Evolutionary conservation across 164 flowering plant genomes (phyloP).

Genomic region (Liriodendron chinense): DNA sequence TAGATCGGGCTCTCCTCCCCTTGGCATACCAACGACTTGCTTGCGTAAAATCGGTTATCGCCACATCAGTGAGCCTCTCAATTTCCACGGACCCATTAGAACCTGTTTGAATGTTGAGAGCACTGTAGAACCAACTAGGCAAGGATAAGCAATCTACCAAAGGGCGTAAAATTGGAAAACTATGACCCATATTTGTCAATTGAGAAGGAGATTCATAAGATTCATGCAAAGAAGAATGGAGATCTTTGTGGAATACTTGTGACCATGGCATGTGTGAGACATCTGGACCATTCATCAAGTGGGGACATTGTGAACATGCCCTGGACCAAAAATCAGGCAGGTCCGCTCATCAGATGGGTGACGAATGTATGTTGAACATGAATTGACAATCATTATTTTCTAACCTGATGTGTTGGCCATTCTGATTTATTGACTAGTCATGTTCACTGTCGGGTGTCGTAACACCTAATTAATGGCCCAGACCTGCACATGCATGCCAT

Average conservation of each 20-base stretch:
- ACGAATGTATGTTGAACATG: background rate
- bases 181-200: background rate
- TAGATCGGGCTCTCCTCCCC: constrained; percentile 67
- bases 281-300: background rate
- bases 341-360: background rate
- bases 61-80: constrained; percentile 66
- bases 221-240: too few species aligned
- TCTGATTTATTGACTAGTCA: too few species aligned
- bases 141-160: constrained; percentile 19
- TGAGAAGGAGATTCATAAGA: background rate
- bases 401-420: too few species aligned
- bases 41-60: constrained; percentile 48
- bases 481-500: background rate
- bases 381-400: too few species aligned
- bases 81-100: constrained; percentile 65
- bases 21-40: constrained; percentile 65
- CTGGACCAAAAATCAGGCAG: background rate
- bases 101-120: constrained; percentile 74
- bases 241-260: too few species aligned
- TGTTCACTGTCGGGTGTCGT: background rate
- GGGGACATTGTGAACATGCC: background rate
- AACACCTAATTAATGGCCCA: background rate
- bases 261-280: background rate
- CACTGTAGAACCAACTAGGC: constrained; percentile 42
- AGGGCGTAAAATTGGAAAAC: background rate